Base-by-base conservation (phyloP, 2,329 filamentous ascomycete genomes). In the Neospermospora avenae region DNA sequence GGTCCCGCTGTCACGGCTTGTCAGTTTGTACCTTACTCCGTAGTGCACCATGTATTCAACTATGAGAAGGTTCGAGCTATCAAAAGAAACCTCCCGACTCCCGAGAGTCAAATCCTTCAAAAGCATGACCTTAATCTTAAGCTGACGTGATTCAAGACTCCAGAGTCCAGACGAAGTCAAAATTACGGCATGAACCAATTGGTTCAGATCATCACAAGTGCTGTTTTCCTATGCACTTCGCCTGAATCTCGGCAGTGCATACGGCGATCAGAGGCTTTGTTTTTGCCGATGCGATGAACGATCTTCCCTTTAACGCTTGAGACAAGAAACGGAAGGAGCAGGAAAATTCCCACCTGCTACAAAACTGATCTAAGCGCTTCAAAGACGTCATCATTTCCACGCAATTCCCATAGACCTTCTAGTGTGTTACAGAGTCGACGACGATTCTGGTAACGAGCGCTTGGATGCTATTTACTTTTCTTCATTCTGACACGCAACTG, bases 181-280 rank as follows among this genome's bases (percentile, higher is more conserved):
- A 48, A 53, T 58, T 39, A 57, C 55, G 57, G 34, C 55, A 57
- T 63, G 56, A 61, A 52, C 13, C 52, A 34, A 41, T 25, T 22
- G 20, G 20, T 18, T 20, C 18, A 53, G 34, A 31, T n/a, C 14
- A 42, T 42, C n/a, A 45, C 18, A 22, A 57, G n/a, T 53, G 25
- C 41, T 34, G 31, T 28, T 41, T 34, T 28, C 31, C 53, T 39
- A 53, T 35, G 8, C 44, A n/a, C 28, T 34, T 37, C 48, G 48
- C 54, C 41, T 57, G 7, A 48, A 20, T 22, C 37, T 28, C 54
- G 25, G 22, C 35, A 54, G 31, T 54, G 22, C 20, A 14, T 20
- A 20, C 14, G 34, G 28, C 25, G 48, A 61, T 44, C 49, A 55
- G 20, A 51, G 35, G 55, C 25, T 28, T 6, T 35, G 16, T 16